Evolutionary conservation across 768 basidiomycete species (phyloP).

Genomic region (Boletellus emodensis): DNA sequence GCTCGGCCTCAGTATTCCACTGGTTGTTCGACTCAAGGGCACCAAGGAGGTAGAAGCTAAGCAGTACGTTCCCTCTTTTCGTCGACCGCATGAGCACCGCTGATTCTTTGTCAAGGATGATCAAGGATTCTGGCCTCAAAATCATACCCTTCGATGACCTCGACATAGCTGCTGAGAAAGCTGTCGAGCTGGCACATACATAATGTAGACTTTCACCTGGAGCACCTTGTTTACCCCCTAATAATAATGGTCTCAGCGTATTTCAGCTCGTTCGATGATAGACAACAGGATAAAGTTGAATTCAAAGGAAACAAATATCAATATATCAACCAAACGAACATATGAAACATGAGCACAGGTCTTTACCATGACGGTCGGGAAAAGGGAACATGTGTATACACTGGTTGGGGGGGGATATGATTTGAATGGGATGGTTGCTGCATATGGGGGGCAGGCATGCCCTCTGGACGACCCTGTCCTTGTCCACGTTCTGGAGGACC

Average conservation of each 20-base stretch:
- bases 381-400: slow-evolving; percentile 28
- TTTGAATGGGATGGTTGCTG: slow-evolving; percentile 33
- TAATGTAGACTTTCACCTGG: slow-evolving; percentile 33
- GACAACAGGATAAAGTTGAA: slow-evolving; percentile 19
- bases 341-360: slow-evolving; percentile 14
- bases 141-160: slow-evolving; percentile 92
- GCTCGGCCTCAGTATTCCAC: slow-evolving; percentile 74
- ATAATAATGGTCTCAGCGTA: slow-evolving; percentile 2
- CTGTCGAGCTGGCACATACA: slow-evolving; percentile 60
- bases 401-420: slow-evolving; percentile 27
- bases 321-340: slow-evolving; percentile 31
- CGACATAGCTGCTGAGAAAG: slow-evolving; percentile 85
- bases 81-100: background rate
- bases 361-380: slow-evolving; percentile 31
- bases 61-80: slow-evolving; percentile 51
- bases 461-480: slow-evolving; percentile 39
- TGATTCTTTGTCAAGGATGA: slow-evolving; percentile 62
- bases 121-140: slow-evolving; percentile 85
- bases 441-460: slow-evolving; percentile 40
- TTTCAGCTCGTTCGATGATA: slow-evolving; percentile 2
- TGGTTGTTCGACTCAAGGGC: slow-evolving; percentile 94
- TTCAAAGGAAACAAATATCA: slow-evolving; percentile 27
- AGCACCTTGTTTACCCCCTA: slow-evolving; percentile 18
- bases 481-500: slow-evolving; percentile 49
- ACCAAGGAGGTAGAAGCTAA: slow-evolving; percentile 97